Percentiles rank a stretch among this genome's conserved stretches.
These are phyloP conservation scores for Fraxinus paxiana DNA, from an alignment of 305 asterid species.

Conservation along the genomic window DNA sequence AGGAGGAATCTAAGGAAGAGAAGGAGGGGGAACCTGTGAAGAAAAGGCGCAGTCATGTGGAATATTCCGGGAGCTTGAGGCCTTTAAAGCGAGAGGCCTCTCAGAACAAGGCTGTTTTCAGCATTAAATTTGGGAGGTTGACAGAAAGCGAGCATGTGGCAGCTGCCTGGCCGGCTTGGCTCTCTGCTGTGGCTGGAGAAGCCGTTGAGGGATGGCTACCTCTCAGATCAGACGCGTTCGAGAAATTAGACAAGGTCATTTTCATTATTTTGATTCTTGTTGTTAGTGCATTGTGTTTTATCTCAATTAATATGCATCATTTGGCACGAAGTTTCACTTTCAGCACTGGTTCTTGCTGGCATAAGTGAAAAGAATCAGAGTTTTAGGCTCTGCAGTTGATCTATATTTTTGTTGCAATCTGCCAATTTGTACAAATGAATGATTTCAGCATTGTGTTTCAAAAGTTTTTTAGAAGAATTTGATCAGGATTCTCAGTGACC, in stretches of 20 bases:
- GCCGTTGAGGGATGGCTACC: constrained; percentile 90
- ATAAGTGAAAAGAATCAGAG: neutral
- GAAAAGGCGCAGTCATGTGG: constrained; percentile 15
- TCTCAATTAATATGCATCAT: neutral
- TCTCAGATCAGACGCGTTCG: constrained; percentile 54
- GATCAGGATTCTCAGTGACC: neutral
- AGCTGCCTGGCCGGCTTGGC: constrained; percentile 93
- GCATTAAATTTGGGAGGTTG: constrained; percentile 56
- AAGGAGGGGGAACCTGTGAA: constrained; percentile 31
- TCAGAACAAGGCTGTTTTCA: constrained; percentile 32
- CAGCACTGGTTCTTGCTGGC: neutral
- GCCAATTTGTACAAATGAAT: neutral
- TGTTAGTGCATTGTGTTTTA: neutral
- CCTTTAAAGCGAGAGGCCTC: constrained; percentile 30
- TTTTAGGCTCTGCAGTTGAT: neutral
- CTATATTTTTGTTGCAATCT: neutral
- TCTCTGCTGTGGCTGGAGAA: constrained; percentile 72
- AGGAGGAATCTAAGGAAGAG: constrained; percentile 48
- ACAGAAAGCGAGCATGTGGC: constrained; percentile 57
- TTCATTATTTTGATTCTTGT: neutral
- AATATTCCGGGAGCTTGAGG: constrained; percentile 23
- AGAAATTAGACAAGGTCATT: constrained; percentile 75
- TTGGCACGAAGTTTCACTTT: neutral
- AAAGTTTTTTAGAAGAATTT: neutral
- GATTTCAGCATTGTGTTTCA: neutral